phyloP scores from a whole-genome alignment of 2,329 filamentous ascomycete species.

The Epichloe festucae region DNA sequence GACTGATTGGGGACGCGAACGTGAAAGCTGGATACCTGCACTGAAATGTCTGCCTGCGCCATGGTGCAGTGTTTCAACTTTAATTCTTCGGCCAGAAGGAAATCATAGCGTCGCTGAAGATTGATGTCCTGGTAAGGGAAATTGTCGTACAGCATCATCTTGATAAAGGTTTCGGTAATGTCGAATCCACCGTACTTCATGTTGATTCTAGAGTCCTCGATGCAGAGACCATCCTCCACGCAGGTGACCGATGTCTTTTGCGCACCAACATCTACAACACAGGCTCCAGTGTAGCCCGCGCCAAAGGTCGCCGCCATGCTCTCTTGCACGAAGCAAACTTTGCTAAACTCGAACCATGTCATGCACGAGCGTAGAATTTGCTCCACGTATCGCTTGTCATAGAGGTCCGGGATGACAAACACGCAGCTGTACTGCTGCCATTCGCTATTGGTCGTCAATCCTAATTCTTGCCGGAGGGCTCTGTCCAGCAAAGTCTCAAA shows the following conservation, averaged over 20 bases:
- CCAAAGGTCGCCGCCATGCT: slow-evolving; percentile 91
- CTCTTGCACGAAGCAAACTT: slow-evolving; percentile 90
- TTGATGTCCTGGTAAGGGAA: slow-evolving; percentile 96
- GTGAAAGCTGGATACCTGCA: slow-evolving; percentile 82
- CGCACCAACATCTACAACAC: slow-evolving; percentile 90
- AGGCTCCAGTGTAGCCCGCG: slow-evolving; percentile 84
- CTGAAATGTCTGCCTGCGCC: slow-evolving; percentile 78
- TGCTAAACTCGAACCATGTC: slow-evolving; percentile 77
- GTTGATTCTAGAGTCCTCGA: slow-evolving; percentile 91
- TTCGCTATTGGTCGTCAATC: slow-evolving; percentile 61
- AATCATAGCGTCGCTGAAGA: slow-evolving; percentile 78
- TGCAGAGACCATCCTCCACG: slow-evolving; percentile 88
- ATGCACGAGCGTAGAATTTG: slow-evolving; percentile 74
- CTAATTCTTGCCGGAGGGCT: slow-evolving; percentile 74
- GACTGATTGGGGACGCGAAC: slow-evolving; percentile 77
- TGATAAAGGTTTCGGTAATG: slow-evolving; percentile 87
- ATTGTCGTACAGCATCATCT: slow-evolving; percentile 95
- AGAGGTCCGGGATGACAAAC: slow-evolving; percentile 93
- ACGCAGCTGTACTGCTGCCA: slow-evolving; percentile 90
- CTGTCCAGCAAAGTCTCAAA: slow-evolving; percentile 79
- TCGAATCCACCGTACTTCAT: slow-evolving; percentile 88
- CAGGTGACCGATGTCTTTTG: slow-evolving; percentile 93
- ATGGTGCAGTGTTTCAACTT: slow-evolving; percentile 90
- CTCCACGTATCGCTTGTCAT: slow-evolving; percentile 87
- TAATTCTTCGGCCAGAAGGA: slow-evolving; percentile 83